Evolutionary conservation across 371 early-diverging fungal genomes (phyloP).

Genomic region (Apophysomyces trapeziformis): DNA sequence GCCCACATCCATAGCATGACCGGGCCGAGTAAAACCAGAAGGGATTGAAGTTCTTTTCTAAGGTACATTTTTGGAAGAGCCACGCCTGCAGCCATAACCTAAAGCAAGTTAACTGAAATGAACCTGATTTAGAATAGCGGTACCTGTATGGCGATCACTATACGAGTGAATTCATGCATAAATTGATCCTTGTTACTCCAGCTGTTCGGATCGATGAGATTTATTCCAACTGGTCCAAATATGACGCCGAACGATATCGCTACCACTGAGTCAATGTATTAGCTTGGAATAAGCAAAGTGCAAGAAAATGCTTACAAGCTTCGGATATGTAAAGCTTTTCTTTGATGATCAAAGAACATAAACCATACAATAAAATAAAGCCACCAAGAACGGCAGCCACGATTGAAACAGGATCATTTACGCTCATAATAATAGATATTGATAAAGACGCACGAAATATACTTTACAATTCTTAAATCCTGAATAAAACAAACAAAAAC

Average conservation of each 20-base stretch:
- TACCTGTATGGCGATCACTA: conserved; percentile 80
- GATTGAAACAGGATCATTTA: conserved; percentile 24
- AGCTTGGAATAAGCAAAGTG: neutral
- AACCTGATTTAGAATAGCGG: neutral
- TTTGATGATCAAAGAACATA: conserved; percentile 86
- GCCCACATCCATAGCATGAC: conserved; percentile 77
- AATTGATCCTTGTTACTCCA: conserved; percentile 48
- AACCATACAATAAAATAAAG: conserved; percentile 83
- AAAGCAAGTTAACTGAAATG: neutral
- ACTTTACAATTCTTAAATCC: too few species aligned
- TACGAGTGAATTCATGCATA: conserved; percentile 73
- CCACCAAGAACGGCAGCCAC: conserved; percentile 67
- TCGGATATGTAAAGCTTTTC: conserved; percentile 91
- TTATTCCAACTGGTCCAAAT: conserved; percentile 72
- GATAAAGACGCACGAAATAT: too few species aligned
- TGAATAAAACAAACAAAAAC: too few species aligned
- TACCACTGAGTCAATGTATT: conserved; percentile 55
- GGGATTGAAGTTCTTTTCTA: conserved; percentile 55
- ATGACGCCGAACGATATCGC: conserved; percentile 86
- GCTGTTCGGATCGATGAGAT: conserved; percentile 35
- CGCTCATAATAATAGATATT: neutral
- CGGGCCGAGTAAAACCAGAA: conserved; percentile 77
- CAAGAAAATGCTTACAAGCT: conserved; percentile 60
- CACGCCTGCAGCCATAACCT: conserved; percentile 86
- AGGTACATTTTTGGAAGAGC: conserved; percentile 60